Evolutionary conservation across 2,329 filamentous ascomycete genomes (phyloP).

Genomic region (Cladorrhinum sp.): DNA sequence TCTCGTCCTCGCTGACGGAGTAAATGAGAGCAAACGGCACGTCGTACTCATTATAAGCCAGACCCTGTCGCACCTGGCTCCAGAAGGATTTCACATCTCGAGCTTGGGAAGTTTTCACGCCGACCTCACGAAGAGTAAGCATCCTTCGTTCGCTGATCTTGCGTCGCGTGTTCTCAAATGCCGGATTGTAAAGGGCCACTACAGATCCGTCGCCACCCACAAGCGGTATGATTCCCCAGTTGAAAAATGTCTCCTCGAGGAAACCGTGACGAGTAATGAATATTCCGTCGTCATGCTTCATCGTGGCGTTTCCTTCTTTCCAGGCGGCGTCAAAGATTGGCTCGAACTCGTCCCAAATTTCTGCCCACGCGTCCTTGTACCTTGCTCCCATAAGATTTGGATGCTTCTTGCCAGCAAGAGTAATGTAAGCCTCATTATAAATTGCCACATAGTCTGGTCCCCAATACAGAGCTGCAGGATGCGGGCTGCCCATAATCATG

Average conservation of each 20-base stretch:
- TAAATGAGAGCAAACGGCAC: slow-evolving; percentile 76
- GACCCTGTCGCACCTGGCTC: slow-evolving; percentile 63
- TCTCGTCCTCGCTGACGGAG: slow-evolving; percentile 71
- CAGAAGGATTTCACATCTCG: slow-evolving; percentile 72
- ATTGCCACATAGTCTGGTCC: slow-evolving; percentile 67
- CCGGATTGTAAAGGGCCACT: slow-evolving; percentile 74
- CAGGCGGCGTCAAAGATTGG: slow-evolving; percentile 66
- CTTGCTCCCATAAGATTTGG: slow-evolving; percentile 70
- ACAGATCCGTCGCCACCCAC: slow-evolving; percentile 72
- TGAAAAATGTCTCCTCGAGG: slow-evolving; percentile 78
- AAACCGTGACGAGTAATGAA: slow-evolving; percentile 69
- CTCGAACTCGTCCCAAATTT: slow-evolving; percentile 71
- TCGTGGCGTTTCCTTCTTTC: slow-evolving; percentile 70
- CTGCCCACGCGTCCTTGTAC: slow-evolving; percentile 66
- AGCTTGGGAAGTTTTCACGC: slow-evolving; percentile 70
- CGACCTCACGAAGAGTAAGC: slow-evolving; percentile 74
- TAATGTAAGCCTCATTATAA: slow-evolving; percentile 70
- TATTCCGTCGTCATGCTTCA: slow-evolving; percentile 79
- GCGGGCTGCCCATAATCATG: slow-evolving; percentile 74
- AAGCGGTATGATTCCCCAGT: slow-evolving; percentile 77
- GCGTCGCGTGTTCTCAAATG: slow-evolving; percentile 76
- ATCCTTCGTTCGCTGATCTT: slow-evolving; percentile 78
- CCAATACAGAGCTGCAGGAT: slow-evolving; percentile 78
- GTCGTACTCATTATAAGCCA: slow-evolving; percentile 72
- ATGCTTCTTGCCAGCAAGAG: slow-evolving; percentile 73